A percentile compares a stretch with the other conserved stretches of the same genome.
Conservation (phyloP, 306 rosid species). For the Pyrus bretschneideri region DNA sequence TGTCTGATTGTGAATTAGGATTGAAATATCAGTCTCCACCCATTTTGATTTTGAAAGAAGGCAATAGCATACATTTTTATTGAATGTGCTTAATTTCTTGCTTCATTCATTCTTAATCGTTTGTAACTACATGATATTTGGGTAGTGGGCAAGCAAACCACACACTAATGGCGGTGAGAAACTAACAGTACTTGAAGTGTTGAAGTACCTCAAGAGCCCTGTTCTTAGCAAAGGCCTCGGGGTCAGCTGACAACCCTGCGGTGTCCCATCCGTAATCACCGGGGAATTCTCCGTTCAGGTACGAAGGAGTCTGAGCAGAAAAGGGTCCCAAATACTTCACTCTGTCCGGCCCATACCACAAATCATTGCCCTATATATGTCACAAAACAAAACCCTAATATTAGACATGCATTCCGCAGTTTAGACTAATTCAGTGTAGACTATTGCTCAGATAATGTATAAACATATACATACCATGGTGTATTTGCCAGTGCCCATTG, state of each 20-base stretch:
- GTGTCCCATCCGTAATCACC: constrained; percentile 93
- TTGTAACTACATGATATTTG: background rate
- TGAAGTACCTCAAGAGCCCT: constrained; percentile 85
- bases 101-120: background rate
- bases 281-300: constrained; percentile 75
- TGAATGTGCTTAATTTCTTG: background rate
- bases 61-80: background rate
- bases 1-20: background rate
- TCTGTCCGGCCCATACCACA: constrained; percentile 91
- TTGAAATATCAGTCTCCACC: background rate
- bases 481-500: constrained; percentile 65
- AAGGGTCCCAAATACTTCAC: constrained; percentile 88
- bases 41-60: background rate
- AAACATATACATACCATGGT: constrained; percentile 55
- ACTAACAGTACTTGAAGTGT: background rate
- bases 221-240: constrained; percentile 87
- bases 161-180: background rate
- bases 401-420: background rate
- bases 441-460: background rate
- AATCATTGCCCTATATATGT: constrained; percentile 48
- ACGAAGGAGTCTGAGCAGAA: constrained; percentile 84
- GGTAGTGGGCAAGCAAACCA: background rate
- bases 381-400: background rate
- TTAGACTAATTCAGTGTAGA: background rate
- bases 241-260: constrained; percentile 85